Conservation (phyloP, 73 alveolate species). For the Uronychia binucleata region DNA sequence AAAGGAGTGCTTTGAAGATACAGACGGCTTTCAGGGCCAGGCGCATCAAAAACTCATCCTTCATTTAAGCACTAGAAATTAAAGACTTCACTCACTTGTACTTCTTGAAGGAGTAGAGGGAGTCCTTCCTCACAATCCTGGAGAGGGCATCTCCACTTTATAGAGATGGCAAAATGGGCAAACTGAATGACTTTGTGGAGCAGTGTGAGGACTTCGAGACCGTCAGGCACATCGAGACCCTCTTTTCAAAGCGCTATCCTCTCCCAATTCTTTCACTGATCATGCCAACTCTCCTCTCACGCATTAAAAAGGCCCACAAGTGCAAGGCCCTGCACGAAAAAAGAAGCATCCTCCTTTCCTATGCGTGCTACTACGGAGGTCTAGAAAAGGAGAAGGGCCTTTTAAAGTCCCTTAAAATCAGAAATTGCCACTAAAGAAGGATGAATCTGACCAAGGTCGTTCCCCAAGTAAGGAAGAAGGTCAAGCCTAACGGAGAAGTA, state of each 20-base stretch:
- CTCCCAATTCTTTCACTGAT: conserved; percentile 5
- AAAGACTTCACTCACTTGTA: conserved; percentile 40
- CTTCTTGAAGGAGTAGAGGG: conserved; percentile 45
- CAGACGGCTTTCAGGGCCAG: conserved; percentile 19
- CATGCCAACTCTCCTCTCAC: conserved; percentile 17
- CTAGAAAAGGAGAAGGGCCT: neutral
- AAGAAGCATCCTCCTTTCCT: neutral
- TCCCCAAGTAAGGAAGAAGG: neutral
- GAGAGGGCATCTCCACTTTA: neutral
- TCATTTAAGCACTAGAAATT: conserved; percentile 25
- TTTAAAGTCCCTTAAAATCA: neutral
- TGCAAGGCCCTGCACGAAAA: neutral
- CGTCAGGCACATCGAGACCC: conserved; percentile 10
- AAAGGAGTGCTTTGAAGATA: conserved; percentile 31
- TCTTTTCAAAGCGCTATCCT: neutral
- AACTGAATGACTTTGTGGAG: neutral
- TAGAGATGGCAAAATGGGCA: neutral
- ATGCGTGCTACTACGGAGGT: neutral
- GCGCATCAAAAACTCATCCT: conserved; percentile 18
- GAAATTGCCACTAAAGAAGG: neutral
- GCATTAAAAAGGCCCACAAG: neutral
- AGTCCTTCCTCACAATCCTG: conserved; percentile 22
- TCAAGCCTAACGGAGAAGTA: neutral
- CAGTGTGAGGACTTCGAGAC: conserved; percentile 15
- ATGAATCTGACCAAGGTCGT: neutral